Evolutionary conservation across 2,329 filamentous ascomycete species (phyloP).

Genomic region (Trichoderma sp.): DNA sequence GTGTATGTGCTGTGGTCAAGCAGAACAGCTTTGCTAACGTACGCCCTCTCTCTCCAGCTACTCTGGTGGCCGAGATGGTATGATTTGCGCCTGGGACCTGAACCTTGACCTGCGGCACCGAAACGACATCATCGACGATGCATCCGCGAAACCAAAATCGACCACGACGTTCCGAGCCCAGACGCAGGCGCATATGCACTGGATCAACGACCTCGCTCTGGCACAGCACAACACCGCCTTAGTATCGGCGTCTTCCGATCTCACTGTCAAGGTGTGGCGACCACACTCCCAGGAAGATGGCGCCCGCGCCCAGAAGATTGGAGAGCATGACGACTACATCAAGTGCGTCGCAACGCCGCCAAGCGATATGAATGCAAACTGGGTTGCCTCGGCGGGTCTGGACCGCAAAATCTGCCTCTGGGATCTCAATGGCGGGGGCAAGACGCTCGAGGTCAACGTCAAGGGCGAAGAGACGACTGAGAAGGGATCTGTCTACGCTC

Average conservation of each 20-base stretch:
- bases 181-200: constrained; percentile 80
- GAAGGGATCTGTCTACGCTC: constrained; percentile 93
- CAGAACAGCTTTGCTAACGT: not conserved
- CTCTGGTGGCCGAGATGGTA: constrained; percentile 91
- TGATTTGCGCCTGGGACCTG: constrained; percentile 94
- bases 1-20: not conserved
- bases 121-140: constrained; percentile 29
- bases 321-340: constrained; percentile 92
- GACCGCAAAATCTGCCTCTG: constrained; percentile 90
- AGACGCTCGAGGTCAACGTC: constrained; percentile 82
- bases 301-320: constrained; percentile 63
- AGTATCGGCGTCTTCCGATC: constrained; percentile 88
- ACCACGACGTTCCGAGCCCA: constrained; percentile 59
- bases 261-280: constrained; percentile 90
- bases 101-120: constrained; percentile 60
- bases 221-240: constrained; percentile 74
- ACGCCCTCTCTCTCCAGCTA: constrained; percentile 57
- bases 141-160: constrained; percentile 36
- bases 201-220: constrained; percentile 90
- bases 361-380: constrained; percentile 60
- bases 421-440: constrained; percentile 85
- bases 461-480: constrained; percentile 77
- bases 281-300: constrained; percentile 63
- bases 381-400: constrained; percentile 91
- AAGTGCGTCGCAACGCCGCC: constrained; percentile 83